These are phyloP conservation scores for Ceratobasidium theobromae DNA, from an alignment of 1,284 basidiomycete genomes.

Conservation along the genomic window DNA sequence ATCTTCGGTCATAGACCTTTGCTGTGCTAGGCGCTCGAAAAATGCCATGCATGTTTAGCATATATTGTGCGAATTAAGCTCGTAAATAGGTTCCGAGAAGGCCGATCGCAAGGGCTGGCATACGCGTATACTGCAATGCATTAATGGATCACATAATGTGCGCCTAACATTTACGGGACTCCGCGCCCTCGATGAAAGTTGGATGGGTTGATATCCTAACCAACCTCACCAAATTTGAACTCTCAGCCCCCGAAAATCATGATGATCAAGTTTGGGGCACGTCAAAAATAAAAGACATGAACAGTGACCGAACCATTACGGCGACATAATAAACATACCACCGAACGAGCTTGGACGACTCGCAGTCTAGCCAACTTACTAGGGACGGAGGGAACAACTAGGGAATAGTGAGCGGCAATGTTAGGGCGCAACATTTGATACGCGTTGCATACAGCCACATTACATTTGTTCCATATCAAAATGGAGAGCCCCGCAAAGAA, in stretches of 20 bases:
- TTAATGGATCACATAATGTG: constrained; percentile 20
- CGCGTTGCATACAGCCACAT: constrained; percentile 1
- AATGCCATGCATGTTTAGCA: too few relatives aligned
- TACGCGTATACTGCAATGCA: background rate
- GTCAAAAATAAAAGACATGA: background rate
- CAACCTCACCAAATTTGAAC: constrained; percentile 15
- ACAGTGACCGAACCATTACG: constrained; percentile 9
- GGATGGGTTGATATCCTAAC: too few relatives aligned
- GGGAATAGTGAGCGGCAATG: background rate
- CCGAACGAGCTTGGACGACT: background rate
- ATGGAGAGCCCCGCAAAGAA: constrained; percentile 29
- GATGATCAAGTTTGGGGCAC: constrained; percentile 2
- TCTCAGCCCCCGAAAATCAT: constrained; percentile 18
- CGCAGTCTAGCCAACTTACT: background rate
- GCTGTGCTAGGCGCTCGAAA: too few relatives aligned
- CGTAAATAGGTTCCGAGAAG: too few relatives aligned
- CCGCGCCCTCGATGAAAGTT: too few relatives aligned
- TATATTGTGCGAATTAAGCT: too few relatives aligned
- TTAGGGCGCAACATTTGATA: background rate
- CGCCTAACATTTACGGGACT: constrained; percentile 3
- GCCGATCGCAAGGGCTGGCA: background rate
- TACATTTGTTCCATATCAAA: constrained; percentile 22
- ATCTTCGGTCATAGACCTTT: too few relatives aligned
- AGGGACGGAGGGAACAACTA: constrained; percentile 13
- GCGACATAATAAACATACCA: constrained; percentile 12